Conservation (phyloP, 2,329 filamentous ascomycete genomes). For the Paecilomyces sp. region DNA sequence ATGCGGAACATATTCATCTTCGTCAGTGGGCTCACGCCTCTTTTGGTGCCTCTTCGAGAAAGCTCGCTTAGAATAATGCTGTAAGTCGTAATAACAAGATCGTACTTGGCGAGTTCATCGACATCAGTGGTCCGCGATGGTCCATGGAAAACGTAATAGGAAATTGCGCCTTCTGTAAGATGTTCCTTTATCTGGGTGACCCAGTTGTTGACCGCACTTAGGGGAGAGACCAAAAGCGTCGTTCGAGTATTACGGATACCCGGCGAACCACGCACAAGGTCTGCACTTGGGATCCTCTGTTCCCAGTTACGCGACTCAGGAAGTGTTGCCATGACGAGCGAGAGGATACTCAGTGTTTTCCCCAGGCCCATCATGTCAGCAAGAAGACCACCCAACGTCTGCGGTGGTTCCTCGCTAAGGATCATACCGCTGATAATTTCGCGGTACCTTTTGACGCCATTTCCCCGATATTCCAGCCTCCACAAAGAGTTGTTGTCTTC, state of each 20-base stretch:
- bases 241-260: conserved; percentile 60
- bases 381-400: conserved; percentile 66
- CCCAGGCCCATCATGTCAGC: conserved; percentile 88
- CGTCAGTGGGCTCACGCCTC: conserved; percentile 55
- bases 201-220: conserved; percentile 93
- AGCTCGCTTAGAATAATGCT: conserved; percentile 78
- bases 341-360: conserved; percentile 78
- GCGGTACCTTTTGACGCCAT: conserved; percentile 58
- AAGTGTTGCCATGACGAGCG: conserved; percentile 63
- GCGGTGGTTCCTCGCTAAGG: conserved; percentile 52
- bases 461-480: conserved; percentile 54
- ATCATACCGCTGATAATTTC: conserved; percentile 79
- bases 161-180: conserved; percentile 57
- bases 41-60: conserved; percentile 56
- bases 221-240: conserved; percentile 79
- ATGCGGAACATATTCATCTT: conserved; percentile 89
- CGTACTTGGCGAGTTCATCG: conserved; percentile 61
- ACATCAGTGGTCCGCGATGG: conserved; percentile 64
- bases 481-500: conserved; percentile 67
- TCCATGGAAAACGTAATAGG: conserved; percentile 82
- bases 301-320: conserved; percentile 59
- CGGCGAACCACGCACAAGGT: conserved; percentile 21
- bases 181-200: conserved; percentile 85
- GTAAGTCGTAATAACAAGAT: conserved; percentile 89
- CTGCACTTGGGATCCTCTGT: conserved; percentile 40